These are phyloP conservation scores for Puccinia polysora DNA, from an alignment of 1,284 basidiomycete genomes.

Conservation along the genomic window DNA sequence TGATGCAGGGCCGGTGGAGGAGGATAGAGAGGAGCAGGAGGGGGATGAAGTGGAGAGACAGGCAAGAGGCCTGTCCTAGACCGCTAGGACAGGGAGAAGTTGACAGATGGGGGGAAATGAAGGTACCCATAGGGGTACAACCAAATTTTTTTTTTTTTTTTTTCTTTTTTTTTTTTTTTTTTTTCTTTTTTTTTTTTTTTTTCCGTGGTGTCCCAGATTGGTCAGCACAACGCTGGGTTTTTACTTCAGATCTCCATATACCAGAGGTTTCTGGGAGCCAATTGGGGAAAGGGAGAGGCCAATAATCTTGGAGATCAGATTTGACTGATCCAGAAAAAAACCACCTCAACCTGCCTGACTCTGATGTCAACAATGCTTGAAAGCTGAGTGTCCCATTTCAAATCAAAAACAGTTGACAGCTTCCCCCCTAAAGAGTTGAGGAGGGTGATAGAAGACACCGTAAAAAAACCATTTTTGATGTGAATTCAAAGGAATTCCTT, in stretches of 20 bases:
- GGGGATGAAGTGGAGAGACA: too few relatives aligned
- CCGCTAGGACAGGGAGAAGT: too few relatives aligned
- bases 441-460: background rate
- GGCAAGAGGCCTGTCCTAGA: too few relatives aligned
- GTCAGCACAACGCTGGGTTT: background rate
- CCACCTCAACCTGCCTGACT: background rate
- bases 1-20: too few relatives aligned
- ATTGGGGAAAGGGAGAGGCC: background rate
- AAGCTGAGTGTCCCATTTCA: slow-evolving; percentile 10
- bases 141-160: too few relatives aligned
- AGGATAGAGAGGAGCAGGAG: too few relatives aligned
- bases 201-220: too few relatives aligned
- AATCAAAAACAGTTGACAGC: background rate
- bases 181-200: too few relatives aligned
- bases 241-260: background rate
- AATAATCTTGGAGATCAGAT: background rate
- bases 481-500: slow-evolving; percentile 7
- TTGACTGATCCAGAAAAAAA: background rate
- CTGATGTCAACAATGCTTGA: slow-evolving; percentile 3
- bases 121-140: too few relatives aligned
- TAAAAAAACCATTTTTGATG: slow-evolving; percentile 1
- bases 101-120: too few relatives aligned
- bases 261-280: background rate
- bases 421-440: background rate
- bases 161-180: too few relatives aligned